Percentiles rank a stretch among this genome's conserved stretches.
Evolutionary conservation across 2,329 filamentous ascomycete species (phyloP).

Genomic region (Talaromyces sp.): DNA sequence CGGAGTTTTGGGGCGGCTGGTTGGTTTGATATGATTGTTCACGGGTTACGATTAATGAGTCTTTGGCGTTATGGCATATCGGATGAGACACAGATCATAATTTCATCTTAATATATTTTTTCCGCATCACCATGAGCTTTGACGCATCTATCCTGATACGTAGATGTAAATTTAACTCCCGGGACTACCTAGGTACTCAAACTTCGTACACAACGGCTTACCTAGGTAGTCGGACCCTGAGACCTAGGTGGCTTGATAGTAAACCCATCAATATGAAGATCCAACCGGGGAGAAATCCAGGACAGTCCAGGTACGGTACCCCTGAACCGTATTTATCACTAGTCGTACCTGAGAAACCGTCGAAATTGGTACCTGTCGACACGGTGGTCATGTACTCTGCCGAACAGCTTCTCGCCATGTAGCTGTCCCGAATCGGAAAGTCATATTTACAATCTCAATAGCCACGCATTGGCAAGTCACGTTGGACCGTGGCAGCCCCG

Average conservation of each 20-base stretch:
- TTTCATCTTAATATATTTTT: too few species aligned
- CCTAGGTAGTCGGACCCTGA: too few species aligned
- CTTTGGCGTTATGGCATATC: too few species aligned
- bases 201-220: conserved; percentile 35
- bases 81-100: too few species aligned
- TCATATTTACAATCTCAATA: conserved; percentile 41
- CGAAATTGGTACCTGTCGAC: conserved; percentile 31
- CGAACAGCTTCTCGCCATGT: conserved; percentile 35
- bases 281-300: too few species aligned
- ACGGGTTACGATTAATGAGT: too few species aligned
- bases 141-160: conserved; percentile 35
- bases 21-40: too few species aligned
- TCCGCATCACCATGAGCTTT: too few species aligned
- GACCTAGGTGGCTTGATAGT: conserved; percentile 31
- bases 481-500: conserved; percentile 38
- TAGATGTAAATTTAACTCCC: conserved; percentile 31
- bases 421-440: conserved; percentile 45
- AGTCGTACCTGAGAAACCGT: conserved; percentile 37
- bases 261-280: conserved; percentile 30
- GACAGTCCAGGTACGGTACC: conserved; percentile 38
- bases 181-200: conserved; percentile 25
- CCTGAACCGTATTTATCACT: conserved; percentile 32
- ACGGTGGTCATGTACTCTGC: conserved; percentile 31
- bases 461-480: conserved; percentile 39
- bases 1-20: too few species aligned